Evolutionary conservation across 768 basidiomycete species (phyloP), one percentile per base, ranked within the genome.

Genomic region (Amanita subjunquillea): DNA sequence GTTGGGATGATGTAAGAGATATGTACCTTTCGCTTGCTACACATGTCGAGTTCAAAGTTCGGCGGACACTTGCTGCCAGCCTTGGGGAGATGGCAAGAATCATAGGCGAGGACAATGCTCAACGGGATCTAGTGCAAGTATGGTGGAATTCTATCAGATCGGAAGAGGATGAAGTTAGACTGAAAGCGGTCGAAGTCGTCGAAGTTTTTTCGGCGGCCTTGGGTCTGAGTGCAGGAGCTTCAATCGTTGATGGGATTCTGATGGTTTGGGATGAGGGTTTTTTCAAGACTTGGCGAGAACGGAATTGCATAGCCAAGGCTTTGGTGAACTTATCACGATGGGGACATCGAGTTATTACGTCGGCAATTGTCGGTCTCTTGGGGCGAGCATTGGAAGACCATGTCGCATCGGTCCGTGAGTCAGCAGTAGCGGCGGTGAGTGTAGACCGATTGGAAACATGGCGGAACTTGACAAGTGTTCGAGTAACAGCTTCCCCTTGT

Each of bases 81-180:
- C 62, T 95, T 12, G 93, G 93, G 48, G 92, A 93, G 65, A 68
- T 97, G 44, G 92, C 92, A 20, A 83, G 82, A 61, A 84, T 97
- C 51, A 77, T 97, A 36, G 91, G 90, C 0, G 71, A 75, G 29
- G 80, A 83, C 32, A 72, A 86, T 55, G 76, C 91, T 1, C 69
- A 72, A 45, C 64, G 65, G 39, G 91, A 93, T 63, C 70, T 98
- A 40, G 59, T 93, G 48, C 73, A 73, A 2, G 75, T 92, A 40
- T 94, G 84, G 82, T 77, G 75, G 70, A 76, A 78, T 32, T 72
- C 72, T 30, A 69, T 86, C 55, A 66, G 69, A 37, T 70, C 67
- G 46, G 71, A 76, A 15, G 81, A 79, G 8, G 88, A 88, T 25
- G 87, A 89, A 41, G 79, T 91, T 46, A 75, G 87, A 42, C 68